Conservation (phyloP, 768 basidiomycete genomes). For the Serendipita sp. region DNA sequence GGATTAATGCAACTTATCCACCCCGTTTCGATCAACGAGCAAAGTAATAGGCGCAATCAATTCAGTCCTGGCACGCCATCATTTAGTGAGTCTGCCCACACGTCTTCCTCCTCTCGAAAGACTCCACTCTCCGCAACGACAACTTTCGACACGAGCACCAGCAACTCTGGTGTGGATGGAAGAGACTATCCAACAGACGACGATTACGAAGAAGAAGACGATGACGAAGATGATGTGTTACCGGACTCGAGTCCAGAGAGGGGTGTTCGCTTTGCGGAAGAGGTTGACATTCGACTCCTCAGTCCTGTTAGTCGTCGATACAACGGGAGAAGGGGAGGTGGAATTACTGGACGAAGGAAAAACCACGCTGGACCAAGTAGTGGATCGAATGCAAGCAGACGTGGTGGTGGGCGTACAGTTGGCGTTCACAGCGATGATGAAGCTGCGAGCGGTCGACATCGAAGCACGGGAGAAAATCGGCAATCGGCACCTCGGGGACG, state of each 20-base stretch:
- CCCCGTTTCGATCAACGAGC: background rate
- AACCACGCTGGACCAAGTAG: background rate
- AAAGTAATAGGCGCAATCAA: background rate
- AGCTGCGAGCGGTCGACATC: background rate
- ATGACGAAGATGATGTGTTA: background rate
- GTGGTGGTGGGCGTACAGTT: background rate
- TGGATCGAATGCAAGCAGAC: background rate
- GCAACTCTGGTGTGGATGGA: background rate
- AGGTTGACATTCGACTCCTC: background rate
- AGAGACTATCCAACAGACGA: background rate
- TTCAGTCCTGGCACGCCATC: background rate
- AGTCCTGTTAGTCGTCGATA: background rate
- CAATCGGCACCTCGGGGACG: no score
- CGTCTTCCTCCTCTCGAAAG: no score
- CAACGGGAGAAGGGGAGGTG: background rate
- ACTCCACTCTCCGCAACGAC: background rate
- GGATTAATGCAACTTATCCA: no score
- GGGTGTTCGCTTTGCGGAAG: constrained; percentile 2
- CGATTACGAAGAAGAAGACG: background rate
- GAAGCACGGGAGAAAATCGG: no score
- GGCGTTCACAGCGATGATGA: constrained; percentile 4
- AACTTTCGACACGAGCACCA: background rate
- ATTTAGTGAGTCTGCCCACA: background rate
- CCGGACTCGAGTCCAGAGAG: background rate
- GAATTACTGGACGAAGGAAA: background rate